Conservation (phyloP, 805 yeast species). For the Monosporozyma siamensis region DNA sequence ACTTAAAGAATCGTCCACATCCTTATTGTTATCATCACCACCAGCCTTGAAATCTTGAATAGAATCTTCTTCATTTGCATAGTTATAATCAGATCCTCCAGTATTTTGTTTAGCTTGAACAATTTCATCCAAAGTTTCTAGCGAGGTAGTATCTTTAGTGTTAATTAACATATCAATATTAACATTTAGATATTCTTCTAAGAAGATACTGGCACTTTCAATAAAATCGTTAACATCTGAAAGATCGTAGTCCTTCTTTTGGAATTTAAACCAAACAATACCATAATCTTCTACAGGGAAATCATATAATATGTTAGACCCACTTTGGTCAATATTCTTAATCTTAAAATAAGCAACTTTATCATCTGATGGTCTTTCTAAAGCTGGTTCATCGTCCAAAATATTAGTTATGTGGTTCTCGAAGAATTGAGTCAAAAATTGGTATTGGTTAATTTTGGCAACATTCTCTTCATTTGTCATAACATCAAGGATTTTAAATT, state of each 20-base stretch:
- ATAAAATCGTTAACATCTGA: constrained; percentile 20
- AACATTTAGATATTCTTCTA: constrained; percentile 16
- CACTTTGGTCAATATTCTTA: constrained; percentile 13
- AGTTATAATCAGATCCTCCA: neutral
- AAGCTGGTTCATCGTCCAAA: constrained; percentile 7
- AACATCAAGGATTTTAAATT: constrained; percentile 12
- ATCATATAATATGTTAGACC: constrained; percentile 17
- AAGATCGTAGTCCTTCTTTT: constrained; percentile 17
- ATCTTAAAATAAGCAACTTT: constrained; percentile 4
- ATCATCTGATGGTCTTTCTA: neutral
- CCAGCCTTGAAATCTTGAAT: neutral
- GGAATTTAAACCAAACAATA: constrained; percentile 19
- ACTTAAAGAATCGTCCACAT: constrained; percentile 22
- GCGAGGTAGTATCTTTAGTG: constrained; percentile 5
- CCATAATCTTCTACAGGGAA: constrained; percentile 12
- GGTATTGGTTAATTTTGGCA: constrained; percentile 7
- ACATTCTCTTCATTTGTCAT: neutral
- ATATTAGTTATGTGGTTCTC: constrained; percentile 10
- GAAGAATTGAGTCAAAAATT: constrained; percentile 17
- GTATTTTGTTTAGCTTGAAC: neutral
- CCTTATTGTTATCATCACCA: constrained; percentile 9
- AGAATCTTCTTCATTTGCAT: neutral
- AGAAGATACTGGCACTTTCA: constrained; percentile 16
- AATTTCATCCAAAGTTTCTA: constrained; percentile 5
- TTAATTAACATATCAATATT: constrained; percentile 19